These are phyloP conservation scores for Dendrocalamus sinicus DNA, from an alignment of 176 grass and related monocot species.

Conservation along the genomic window DNA sequence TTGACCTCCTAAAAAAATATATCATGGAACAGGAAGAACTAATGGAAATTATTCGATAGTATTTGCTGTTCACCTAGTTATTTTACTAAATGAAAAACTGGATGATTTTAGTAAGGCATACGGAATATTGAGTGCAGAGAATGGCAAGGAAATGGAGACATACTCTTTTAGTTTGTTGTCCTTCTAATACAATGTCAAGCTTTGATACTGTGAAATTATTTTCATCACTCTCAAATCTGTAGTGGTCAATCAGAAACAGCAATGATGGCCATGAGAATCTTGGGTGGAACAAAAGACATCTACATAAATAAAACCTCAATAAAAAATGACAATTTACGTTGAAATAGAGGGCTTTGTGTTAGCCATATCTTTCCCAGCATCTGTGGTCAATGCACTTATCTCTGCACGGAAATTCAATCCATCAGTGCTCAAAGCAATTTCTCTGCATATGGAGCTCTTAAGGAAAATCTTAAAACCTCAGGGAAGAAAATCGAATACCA, in stretches of 20 bases:
- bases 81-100: slow-evolving; percentile 13
- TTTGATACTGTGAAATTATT: slow-evolving; percentile 68
- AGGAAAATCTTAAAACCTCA: slow-evolving; percentile 6
- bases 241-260: slow-evolving; percentile 49
- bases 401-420: slow-evolving; percentile 53
- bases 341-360: slow-evolving; percentile 58
- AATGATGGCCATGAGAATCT: slow-evolving; percentile 37
- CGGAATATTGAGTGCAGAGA: slow-evolving; percentile 30
- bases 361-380: slow-evolving; percentile 46
- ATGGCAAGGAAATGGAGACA: slow-evolving; percentile 14
- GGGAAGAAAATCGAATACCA: slow-evolving; percentile 52
- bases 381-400: slow-evolving; percentile 37
- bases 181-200: slow-evolving; percentile 78
- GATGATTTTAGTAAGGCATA: slow-evolving; percentile 29
- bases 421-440: slow-evolving; percentile 24
- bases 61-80: background rate
- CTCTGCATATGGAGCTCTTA: slow-evolving; percentile 20
- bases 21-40: slow-evolving; percentile 5
- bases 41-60: background rate
- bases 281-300: slow-evolving; percentile 3
- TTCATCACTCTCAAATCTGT: slow-evolving; percentile 68
- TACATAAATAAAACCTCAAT: slow-evolving; percentile 18
- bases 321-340: slow-evolving; percentile 50
- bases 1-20: background rate
- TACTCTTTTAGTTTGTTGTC: slow-evolving; percentile 84